phyloP scores from a whole-genome alignment of 2,329 filamentous ascomycete genomes.

The Pseudocercospora musae region DNA sequence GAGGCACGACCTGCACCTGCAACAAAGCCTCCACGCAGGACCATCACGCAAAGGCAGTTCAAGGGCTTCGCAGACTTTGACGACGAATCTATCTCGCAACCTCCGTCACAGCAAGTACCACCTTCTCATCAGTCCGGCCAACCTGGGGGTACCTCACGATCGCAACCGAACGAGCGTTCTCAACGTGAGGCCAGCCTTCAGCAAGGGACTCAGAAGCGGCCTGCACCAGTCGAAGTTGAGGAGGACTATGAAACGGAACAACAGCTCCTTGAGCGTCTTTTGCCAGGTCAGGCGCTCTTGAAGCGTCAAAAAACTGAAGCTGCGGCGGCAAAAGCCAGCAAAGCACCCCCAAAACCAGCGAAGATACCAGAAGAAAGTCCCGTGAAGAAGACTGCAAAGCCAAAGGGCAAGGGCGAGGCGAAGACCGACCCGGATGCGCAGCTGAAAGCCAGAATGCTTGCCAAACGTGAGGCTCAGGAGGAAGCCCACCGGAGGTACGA shows the following conservation, averaged over 20 bases:
- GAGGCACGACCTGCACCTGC: constrained; percentile 8
- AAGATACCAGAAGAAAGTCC: not conserved
- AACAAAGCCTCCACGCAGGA: constrained; percentile 28
- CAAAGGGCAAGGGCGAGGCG: constrained; percentile 43
- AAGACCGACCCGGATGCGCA: constrained; percentile 59
- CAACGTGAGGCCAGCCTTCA: constrained; percentile 14
- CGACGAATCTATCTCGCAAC: constrained; percentile 29
- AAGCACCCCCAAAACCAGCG: constrained; percentile 1
- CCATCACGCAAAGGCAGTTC: constrained; percentile 53
- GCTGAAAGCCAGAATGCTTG: constrained; percentile 61
- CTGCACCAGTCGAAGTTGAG: constrained; percentile 22
- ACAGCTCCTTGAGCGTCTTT: constrained; percentile 67
- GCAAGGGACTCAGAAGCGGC: constrained; percentile 28
- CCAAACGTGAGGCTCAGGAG: constrained; percentile 52
- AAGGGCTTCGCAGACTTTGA: constrained; percentile 48
- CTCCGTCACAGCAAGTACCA: constrained; percentile 22
- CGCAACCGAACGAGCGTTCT: constrained; percentile 21
- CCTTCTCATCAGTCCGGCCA: constrained; percentile 22
- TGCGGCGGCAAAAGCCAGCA: constrained; percentile 2
- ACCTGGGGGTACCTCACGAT: constrained; percentile 17
- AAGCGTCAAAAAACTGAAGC: constrained; percentile 72
- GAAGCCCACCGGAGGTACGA: constrained; percentile 61
- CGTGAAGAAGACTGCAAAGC: constrained; percentile 26
- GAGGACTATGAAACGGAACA: constrained; percentile 22
- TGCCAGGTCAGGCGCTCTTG: constrained; percentile 71